Evolutionary conservation across 1,284 basidiomycete genomes (phyloP), one percentile per base, ranked within the genome.

Genomic region (Ceratobasidium sp.): DNA sequence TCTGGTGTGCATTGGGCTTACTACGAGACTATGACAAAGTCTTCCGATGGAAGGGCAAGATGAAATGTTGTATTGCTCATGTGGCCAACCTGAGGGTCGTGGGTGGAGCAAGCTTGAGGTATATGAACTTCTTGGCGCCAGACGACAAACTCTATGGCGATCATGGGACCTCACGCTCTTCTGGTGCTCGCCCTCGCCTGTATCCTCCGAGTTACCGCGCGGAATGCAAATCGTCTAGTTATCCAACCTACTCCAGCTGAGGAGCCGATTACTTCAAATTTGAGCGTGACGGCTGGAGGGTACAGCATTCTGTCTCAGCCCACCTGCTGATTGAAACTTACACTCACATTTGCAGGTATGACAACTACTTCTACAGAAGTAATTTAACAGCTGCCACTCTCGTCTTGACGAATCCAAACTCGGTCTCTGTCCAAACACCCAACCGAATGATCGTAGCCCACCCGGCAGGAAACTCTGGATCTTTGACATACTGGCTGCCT

Each of bases 281-380:
- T 61, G 9, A 46, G 30, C 28, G 59, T 46, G 9, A 45, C 59
- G 14, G 59, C 59, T 30, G 59, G 59, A 23, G 41, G 59, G 43
- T 32, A 61, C 18, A n/a, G n/a, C 34, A 58, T n/a, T 9, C 2
- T 23, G 28, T 16, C 18, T 59, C 57, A 59, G 14, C 3, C 21
- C n/a, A 36, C 39, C 36, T 34, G 10, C 10, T 32, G n/a, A 59
- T n/a, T 59, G 32, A 32, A 59, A 59, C 57, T 8, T 18, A 45
- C 9, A 45, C 16, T 18, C 43, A 41, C 9, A 9, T 41, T 2
- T 61, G 39, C 23, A 61, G 59, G 8, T 61, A 61, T 46, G 59
- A 59, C 39, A 59, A 61, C 26, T 61, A 61, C 59, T 61, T 61
- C 32, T 61, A 61, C 43, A 26, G 59, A 61, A 61, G 59, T 26